phyloP scores from a whole-genome alignment of 805 yeast species.

The Kockiozyma suomiensis region DNA sequence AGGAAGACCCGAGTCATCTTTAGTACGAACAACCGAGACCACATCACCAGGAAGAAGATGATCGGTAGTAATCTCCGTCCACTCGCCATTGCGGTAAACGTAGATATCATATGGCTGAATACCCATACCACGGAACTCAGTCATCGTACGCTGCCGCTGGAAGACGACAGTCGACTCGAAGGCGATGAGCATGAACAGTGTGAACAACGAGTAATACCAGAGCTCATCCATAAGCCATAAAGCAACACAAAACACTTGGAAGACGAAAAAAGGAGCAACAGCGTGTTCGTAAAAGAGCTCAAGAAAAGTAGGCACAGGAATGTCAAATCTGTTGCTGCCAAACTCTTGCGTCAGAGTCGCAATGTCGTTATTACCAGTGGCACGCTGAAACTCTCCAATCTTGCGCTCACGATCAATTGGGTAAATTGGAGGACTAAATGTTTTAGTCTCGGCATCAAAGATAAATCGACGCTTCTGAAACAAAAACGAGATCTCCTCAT shows the following conservation, averaged over 20 bases:
- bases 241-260: slow-evolving; percentile 93
- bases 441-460: slow-evolving; percentile 54
- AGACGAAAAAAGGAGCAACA: slow-evolving; percentile 95
- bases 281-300: slow-evolving; percentile 97
- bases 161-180: slow-evolving; percentile 94
- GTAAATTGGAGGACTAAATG: slow-evolving; percentile 82
- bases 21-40: slow-evolving; percentile 69
- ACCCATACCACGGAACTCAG: slow-evolving; percentile 96
- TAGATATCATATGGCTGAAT: slow-evolving; percentile 83
- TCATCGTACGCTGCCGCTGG: slow-evolving; percentile 92
- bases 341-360: slow-evolving; percentile 57
- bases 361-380: slow-evolving; percentile 54
- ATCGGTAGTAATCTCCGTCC: slow-evolving; percentile 71
- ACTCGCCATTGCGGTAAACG: slow-evolving; percentile 67
- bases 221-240: slow-evolving; percentile 95
- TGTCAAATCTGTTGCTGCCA: slow-evolving; percentile 88
- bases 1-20: slow-evolving; percentile 89
- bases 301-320: slow-evolving; percentile 87
- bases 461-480: slow-evolving; percentile 93
- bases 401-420: slow-evolving; percentile 46
- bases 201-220: slow-evolving; percentile 93
- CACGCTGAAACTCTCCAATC: slow-evolving; percentile 51
- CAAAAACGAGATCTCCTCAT: slow-evolving; percentile 66
- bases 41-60: slow-evolving; percentile 86
- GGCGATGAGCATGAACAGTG: slow-evolving; percentile 85